Base-by-base conservation (phyloP, 345 rosid genomes). In the Euphorbia tirucalli region DNA sequence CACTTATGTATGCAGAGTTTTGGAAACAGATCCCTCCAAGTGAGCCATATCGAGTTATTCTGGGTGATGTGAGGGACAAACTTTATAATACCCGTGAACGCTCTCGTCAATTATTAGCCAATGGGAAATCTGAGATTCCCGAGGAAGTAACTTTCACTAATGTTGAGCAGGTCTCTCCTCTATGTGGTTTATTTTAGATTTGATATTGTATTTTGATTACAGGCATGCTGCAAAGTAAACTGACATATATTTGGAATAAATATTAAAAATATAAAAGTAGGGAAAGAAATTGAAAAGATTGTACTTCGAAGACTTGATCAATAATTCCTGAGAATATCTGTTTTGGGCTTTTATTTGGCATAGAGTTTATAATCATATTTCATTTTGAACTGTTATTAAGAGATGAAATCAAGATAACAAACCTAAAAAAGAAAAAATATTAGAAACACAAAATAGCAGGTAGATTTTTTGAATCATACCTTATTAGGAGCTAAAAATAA, bases 21-120 rank as follows among this genome's bases (percentile, higher is more conserved):
- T 92, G 99, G 99, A 96, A 96, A 76, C 90, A 86, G 75, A 78
- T 91, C 75, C 97, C 97, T 73, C 74, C 93, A 5, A 90, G 71
- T 69, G 99, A 96, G 75, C 99, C 99, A 31, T 96, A 96, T 69
- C 87, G 99, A 52, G 98, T 94, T 50, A 81, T 96, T 39, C 97
- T 96, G 25, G 94, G 98, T 48, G 96, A 93, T 41, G 87, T 96
- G 68, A 91, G 99, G 75, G 99, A 91, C 83, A 96, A 91, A 72
- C 77, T 96, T 70, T 96, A 96, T 79, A 82, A 78, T 72, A 93
- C 99, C 59, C 93, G 98, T 39, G 99, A 95, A 74, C 94, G 92
- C 70, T 82, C 99, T 28, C 96, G 99, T 52, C 94, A 93, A 71
- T 75, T 93, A 57, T 72, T 96, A 73, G 70, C 94, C 48, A 86